These are phyloP conservation scores for Trichoderma sp. DNA, from an alignment of 2,329 filamentous ascomycete genomes.

Conservation along the genomic window DNA sequence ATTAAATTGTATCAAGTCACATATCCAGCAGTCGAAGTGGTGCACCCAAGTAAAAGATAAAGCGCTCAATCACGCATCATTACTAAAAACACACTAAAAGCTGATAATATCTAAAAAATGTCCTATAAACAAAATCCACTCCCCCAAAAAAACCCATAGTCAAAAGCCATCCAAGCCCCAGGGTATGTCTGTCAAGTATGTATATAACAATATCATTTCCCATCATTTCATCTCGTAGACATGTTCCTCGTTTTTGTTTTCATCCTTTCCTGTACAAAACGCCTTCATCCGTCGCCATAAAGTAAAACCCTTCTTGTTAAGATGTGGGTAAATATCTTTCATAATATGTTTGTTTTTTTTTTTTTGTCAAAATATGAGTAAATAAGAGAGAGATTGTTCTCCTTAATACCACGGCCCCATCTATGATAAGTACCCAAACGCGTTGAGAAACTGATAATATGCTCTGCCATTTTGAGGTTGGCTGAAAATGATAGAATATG, in stretches of 20 bases:
- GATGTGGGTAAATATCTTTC: not conserved
- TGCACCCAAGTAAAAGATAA: not conserved
- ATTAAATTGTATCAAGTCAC: not conserved
- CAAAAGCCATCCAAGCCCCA: not conserved
- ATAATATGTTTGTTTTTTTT: no score
- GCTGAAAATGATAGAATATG: not conserved
- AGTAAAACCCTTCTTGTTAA: not conserved
- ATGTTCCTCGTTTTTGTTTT: not conserved
- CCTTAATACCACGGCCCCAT: not conserved
- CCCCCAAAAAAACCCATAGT: not conserved
- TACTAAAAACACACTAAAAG: conserved; percentile 17
- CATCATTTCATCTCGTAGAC: conserved; percentile 4
- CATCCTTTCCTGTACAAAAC: conserved; percentile 1
- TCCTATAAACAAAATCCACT: not conserved
- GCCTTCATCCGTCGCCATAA: not conserved
- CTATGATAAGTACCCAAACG: not conserved
- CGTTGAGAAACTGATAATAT: not conserved
- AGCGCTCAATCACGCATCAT: conserved; percentile 17
- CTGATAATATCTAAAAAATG: not conserved
- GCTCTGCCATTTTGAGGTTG: not conserved
- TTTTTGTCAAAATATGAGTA: not conserved
- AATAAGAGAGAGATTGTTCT: not conserved
- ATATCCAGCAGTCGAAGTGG: not conserved
- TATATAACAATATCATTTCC: not conserved
- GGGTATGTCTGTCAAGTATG: conserved; percentile 8